phyloP scores from a whole-genome alignment of 306 rosid species.

The Purshia tridentata region DNA sequence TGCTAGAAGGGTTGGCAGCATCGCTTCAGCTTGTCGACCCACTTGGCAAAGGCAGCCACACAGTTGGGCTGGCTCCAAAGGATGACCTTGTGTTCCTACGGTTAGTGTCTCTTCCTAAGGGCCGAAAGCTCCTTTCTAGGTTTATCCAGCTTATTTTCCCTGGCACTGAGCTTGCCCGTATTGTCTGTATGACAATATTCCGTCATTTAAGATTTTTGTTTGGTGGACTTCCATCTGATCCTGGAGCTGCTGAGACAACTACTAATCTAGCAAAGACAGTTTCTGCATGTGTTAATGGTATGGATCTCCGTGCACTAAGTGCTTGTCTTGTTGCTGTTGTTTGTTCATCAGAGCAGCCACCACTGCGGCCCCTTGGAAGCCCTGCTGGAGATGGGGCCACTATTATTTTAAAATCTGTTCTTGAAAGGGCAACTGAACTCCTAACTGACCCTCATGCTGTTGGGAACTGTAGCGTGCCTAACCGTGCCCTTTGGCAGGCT shows the following conservation, averaged over 20 bases:
- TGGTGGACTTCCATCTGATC: slow-evolving; percentile 77
- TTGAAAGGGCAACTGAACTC: slow-evolving; percentile 85
- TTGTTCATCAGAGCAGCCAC: slow-evolving; percentile 91
- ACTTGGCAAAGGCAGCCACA: slow-evolving; percentile 59
- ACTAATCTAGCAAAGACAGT: slow-evolving; percentile 74
- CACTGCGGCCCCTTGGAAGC: slow-evolving; percentile 91
- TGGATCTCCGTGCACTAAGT: slow-evolving; percentile 93
- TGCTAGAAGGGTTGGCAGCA: slow-evolving; percentile 79
- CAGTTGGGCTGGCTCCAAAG: slow-evolving; percentile 66
- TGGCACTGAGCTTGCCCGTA: slow-evolving; percentile 76
- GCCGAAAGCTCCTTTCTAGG: slow-evolving; percentile 71
- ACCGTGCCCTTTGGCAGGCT: slow-evolving; percentile 95
- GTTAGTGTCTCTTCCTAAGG: slow-evolving; percentile 83
- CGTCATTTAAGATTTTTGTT: slow-evolving; percentile 85
- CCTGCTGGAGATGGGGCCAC: slow-evolving; percentile 91
- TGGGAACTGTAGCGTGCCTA: slow-evolving; percentile 55
- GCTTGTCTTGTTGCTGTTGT: slow-evolving; percentile 91
- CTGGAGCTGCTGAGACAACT: slow-evolving; percentile 60
- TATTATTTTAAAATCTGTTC: slow-evolving; percentile 71
- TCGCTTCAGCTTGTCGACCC: slow-evolving; percentile 94
- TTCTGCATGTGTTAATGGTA: slow-evolving; percentile 54
- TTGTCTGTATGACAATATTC: slow-evolving; percentile 92
- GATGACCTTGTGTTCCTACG: slow-evolving; percentile 89
- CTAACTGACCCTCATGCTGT: slow-evolving; percentile 73
- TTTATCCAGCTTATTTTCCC: slow-evolving; percentile 70